Evolutionary conservation across 176 grass and related monocot genomes (phyloP), one percentile per base, ranked within the genome.

Genomic region (Olyra latifolia): DNA sequence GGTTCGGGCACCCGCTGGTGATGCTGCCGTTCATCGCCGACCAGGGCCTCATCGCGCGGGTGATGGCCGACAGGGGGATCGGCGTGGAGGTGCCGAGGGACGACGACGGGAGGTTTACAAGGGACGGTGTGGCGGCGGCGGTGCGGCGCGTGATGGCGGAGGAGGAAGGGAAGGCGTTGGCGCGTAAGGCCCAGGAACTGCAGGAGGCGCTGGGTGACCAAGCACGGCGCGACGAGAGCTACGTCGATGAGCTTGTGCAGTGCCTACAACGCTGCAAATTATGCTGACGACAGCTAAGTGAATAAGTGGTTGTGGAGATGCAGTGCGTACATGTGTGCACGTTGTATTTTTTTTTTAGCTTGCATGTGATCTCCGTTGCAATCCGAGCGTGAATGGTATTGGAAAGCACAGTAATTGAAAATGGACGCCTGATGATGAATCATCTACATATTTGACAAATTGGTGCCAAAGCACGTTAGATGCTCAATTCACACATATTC

Each of bases 11-110:
- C 69, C 72, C 41, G 24, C 46, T 84, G 67, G 75, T 66, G 62
- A 25, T 85, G 81, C 45, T 89, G 20, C 81, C 66, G 24, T 73
- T 89, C 16, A 16, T 75, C 16, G 42, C 65, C 49, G 75, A 89
- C 19, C 87, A 81, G 71, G 60, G 82, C 14, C 75, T 89, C 68
- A 89, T 80, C 63, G 52, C 82, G 19, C 72, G 47, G 69, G 35
- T 22, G 58, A 53, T 89, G 16, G 87, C 54, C 24, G 75, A 75
- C 6, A 89, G 17, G 62, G 71, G 54, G 29, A 42, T 89, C 45
- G 42, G 43, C 23, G 22, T 89, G 1, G 74, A 85, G 87, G 75
- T 86, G 14, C 12, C n/a, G 3, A 75, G 77, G 5, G 39, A 68
- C 24, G 72, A 83, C 19, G 46, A 79, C 22, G 84, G 88, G 38